A percentile compares a stretch with the other conserved stretches of the same genome.
Evolutionary conservation across 257 asterid genomes (phyloP).

Genomic region (Nemophila menziesii): DNA sequence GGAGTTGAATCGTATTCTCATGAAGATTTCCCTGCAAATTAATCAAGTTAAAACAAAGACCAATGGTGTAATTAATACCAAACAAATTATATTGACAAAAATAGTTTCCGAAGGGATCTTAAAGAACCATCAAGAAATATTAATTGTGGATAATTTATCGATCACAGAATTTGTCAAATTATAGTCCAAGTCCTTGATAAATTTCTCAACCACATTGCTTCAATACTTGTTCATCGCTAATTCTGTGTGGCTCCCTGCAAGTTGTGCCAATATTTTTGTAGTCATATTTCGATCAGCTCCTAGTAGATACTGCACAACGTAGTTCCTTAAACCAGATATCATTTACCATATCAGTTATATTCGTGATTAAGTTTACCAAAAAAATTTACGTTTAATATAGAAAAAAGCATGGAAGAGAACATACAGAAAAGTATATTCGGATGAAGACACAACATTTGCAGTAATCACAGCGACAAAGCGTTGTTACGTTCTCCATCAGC

Average conservation of each 20-base stretch:
- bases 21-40: constrained; percentile 29
- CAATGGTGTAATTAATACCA: too few species aligned
- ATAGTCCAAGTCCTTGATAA: constrained; percentile 22
- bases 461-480: constrained; percentile 34
- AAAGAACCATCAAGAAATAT: constrained; percentile 35
- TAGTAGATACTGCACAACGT: constrained; percentile 47
- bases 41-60: background rate
- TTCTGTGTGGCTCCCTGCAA: constrained; percentile 25
- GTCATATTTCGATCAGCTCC: constrained; percentile 18
- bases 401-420: too few species aligned
- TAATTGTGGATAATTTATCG: constrained; percentile 31
- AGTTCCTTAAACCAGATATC: constrained; percentile 32
- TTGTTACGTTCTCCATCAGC: constrained; percentile 23
- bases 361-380: too few species aligned
- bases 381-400: too few species aligned
- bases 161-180: constrained; percentile 16
- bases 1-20: constrained; percentile 7
- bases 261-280: constrained; percentile 16
- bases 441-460: constrained; percentile 20
- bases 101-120: constrained; percentile 57
- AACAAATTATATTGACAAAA: constrained; percentile 59
- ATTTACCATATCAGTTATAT: too few species aligned
- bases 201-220: constrained; percentile 60
- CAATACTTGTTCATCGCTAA: constrained; percentile 47
- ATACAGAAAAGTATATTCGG: constrained; percentile 47